Base-by-base conservation (phyloP, 495 filamentous ascomycete species). In the Articulospora tetracladia region DNA sequence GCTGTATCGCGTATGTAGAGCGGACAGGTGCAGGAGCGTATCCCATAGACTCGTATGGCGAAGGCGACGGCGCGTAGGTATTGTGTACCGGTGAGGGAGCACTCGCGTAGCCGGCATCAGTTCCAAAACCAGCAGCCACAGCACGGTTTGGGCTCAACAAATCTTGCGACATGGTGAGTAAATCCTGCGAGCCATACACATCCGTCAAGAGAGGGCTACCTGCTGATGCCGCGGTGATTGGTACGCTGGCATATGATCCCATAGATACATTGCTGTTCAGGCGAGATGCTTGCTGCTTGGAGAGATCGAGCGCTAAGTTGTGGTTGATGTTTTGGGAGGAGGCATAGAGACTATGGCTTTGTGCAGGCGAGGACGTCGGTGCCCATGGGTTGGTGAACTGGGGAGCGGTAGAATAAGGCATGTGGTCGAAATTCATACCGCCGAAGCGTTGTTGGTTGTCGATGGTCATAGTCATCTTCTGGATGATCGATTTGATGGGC, bases 321-420 rank as follows among this genome's bases (percentile, higher is more conserved):
- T 77, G 66, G 64, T 77, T 72, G 68, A 74, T 69, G 70, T 64
- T 78, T 71, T 74, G 76, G 76, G 70, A 83, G 64, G 72, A 69
- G 68, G 75, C 70, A 75, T 85, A 81, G 77, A 82, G 63, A 81
- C 79, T 74, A 82, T 82, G 69, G 79, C 74, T 32, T 78, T 83
- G 76, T 19, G 79, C 73, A 47, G 78, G 77, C 51, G 83, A 76
- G 20, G 86, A 81, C 26, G 86, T 79, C 57, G 87, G 77, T 57
- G 78, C 79, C 93, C 93, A 98, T 17, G 93, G 93, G 72, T 98
- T 92, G 69, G 90, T 92, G 78, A 98, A 98, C 69, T 93, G 89
- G 51, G 92, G 91, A 48, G 83, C 73, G 53, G 77, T 87, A 68
- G 84, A 81, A 59, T 87, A 88, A 64, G 86, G 83, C 69, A 89